Percentiles rank a stretch among this genome's conserved stretches.
Evolutionary conservation across 2,329 filamentous ascomycete species (phyloP).

Genomic region (Exophiala viscosa): DNA sequence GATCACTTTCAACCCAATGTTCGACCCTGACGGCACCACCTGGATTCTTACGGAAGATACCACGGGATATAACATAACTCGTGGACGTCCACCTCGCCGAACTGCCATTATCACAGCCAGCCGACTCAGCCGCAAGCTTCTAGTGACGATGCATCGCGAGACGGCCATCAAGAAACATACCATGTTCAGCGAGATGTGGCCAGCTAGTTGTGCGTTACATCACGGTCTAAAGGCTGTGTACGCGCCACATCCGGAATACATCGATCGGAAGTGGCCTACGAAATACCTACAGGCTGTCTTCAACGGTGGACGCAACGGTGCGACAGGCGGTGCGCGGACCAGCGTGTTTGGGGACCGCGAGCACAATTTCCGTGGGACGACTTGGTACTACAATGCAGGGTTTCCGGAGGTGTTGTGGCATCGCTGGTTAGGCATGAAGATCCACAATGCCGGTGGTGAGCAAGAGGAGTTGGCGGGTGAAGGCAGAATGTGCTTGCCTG

Average conservation of each 20-base stretch:
- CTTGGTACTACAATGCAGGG: conserved; percentile 86
- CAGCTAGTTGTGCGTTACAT: conserved; percentile 78
- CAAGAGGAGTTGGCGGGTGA: conserved; percentile 70
- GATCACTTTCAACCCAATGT: conserved; percentile 87
- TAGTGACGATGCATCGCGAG: conserved; percentile 86
- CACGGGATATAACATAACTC: conserved; percentile 71
- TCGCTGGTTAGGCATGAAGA: conserved; percentile 78
- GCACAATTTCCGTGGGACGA: conserved; percentile 81
- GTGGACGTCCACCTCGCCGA: conserved; percentile 64
- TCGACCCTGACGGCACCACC: conserved; percentile 79
- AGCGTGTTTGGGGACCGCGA: conserved; percentile 79
- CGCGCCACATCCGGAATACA: conserved; percentile 81
- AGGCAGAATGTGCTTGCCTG: conserved; percentile 85
- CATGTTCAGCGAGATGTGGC: conserved; percentile 97
- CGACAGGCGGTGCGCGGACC: conserved; percentile 67
- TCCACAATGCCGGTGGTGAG: conserved; percentile 75
- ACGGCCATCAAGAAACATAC: conserved; percentile 80
- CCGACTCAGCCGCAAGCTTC: conserved; percentile 73
- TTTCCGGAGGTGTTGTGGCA: conserved; percentile 79
- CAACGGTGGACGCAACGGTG: conserved; percentile 73
- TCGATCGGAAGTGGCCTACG: conserved; percentile 81
- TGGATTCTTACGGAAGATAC: conserved; percentile 82
- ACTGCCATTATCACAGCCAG: conserved; percentile 86
- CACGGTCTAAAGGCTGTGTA: conserved; percentile 92
- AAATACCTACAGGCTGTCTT: conserved; percentile 73